Base-by-base conservation (phyloP, 139 green algal species). In the Chlamydomonas eustigma region DNA sequence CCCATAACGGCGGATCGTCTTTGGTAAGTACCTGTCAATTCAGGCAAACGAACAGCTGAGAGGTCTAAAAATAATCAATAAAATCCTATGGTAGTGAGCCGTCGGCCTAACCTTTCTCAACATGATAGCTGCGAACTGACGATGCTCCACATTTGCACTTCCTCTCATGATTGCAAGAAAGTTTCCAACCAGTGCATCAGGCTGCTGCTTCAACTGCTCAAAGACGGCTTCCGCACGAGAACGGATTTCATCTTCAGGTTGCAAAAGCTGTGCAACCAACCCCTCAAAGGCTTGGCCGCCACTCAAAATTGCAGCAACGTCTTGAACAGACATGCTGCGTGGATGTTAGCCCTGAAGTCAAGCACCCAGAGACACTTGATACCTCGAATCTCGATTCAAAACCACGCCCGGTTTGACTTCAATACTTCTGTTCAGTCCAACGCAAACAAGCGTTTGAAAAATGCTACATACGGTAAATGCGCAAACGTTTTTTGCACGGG, bases 241-340 rank as follows among this genome's bases (percentile, higher is more conserved):
- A 3, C 93, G 75, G 32, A 66, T 64, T 1, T 89, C 85, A 74
- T 98, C 98, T 37, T 96, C 81, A 1, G 90, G 76, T 18, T 80
- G 89, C 80, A 96, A 86, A 5, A 98, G 86, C 80, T 90, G 82
- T 25, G 73, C 51, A 2, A 98, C 71, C 58, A 98, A 81, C 71
- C 76, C 37, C 50, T 93, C 84, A 39, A 98, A 97, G 2, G 77
- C 83, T 3, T 64, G 33, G 28, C 66, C 66, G 32, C 66, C 66
- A 24, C 24, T 35, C 8, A 74, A 12, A 32, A 74, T 12, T 8
- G 32, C 28, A 28, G 33, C 32, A 28, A 74, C 8, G n/a, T 74
- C 66, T 58, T 58, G 44, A 18, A 18, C 44, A 28, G 44, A 58
- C 44, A 58, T 58, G n/a, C n/a, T n/a, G n/a, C n/a, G n/a, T n/a